phyloP scores from a whole-genome alignment of 1,284 basidiomycete species.

The Puccinia triticina region DNA sequence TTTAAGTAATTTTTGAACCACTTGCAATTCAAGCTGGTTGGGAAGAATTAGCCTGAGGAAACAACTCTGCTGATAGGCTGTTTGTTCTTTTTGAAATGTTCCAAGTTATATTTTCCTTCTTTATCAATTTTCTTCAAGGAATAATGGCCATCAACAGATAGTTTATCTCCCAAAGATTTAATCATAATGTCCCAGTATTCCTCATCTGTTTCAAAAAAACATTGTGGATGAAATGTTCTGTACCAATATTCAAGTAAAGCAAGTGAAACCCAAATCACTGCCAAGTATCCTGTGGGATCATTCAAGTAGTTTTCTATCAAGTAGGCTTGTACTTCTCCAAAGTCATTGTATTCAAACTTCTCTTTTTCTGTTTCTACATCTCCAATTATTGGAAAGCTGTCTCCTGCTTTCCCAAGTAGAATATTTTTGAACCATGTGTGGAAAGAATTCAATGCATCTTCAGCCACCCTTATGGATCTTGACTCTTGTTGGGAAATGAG shows the following conservation, averaged over 20 bases:
- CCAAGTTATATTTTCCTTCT: background rate
- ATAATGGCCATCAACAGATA: background rate
- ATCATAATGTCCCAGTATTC: background rate
- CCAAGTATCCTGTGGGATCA: background rate
- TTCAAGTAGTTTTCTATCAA: background rate
- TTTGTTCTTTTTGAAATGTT: too few relatives aligned
- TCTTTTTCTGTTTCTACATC: background rate
- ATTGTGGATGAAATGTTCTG: background rate
- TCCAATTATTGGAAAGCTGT: background rate
- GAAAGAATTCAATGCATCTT: background rate
- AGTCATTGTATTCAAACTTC: background rate
- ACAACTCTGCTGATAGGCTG: too few relatives aligned
- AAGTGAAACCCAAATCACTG: background rate
- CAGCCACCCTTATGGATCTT: background rate
- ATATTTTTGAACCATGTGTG: background rate
- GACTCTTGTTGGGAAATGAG: background rate
- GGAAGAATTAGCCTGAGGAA: too few relatives aligned
- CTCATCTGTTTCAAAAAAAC: background rate
- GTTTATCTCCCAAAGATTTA: background rate
- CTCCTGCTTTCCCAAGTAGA: background rate
- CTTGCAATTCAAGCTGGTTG: too few relatives aligned
- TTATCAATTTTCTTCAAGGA: background rate
- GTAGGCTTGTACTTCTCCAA: too few relatives aligned
- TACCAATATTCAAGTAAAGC: constrained; percentile 7
- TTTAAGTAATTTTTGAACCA: too few relatives aligned